Conservation (phyloP, 2,329 filamentous ascomycete species). For the Aspergillus sp. region DNA sequence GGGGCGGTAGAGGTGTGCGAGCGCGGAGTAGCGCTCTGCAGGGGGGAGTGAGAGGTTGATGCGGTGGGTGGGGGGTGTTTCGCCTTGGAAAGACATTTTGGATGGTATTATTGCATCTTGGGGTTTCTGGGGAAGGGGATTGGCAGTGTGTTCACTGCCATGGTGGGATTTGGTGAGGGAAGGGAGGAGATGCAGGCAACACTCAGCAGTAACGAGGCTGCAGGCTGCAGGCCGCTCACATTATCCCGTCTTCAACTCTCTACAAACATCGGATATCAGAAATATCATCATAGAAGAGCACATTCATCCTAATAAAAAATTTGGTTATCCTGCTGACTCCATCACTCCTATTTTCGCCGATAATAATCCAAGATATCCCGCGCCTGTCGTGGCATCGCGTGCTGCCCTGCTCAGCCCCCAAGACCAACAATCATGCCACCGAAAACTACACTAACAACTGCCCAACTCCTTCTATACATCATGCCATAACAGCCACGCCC, state of each 20-base stretch:
- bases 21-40: conserved; percentile 50
- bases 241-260: too few relatives aligned
- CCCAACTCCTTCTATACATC: not conserved
- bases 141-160: not conserved
- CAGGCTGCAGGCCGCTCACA: too few relatives aligned
- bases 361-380: not conserved
- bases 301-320: too few relatives aligned
- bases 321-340: not conserved
- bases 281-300: too few relatives aligned
- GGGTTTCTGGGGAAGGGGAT: not conserved
- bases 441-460: not conserved
- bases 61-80: conserved; percentile 39
- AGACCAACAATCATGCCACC: not conserved
- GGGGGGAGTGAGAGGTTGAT: conserved; percentile 59
- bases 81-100: conserved; percentile 1
- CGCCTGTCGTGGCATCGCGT: not conserved
- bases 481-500: not conserved
- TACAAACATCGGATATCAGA: too few relatives aligned
- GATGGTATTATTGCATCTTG: not conserved
- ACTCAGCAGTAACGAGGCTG: too few relatives aligned
- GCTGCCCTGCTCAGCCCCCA: not conserved
- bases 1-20: conserved; percentile 48
- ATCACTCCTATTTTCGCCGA: not conserved
- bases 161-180: not conserved
- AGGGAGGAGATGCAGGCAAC: not conserved